Conservation (phyloP, 2,329 filamentous ascomycete species). For the Madurella fahalii region DNA sequence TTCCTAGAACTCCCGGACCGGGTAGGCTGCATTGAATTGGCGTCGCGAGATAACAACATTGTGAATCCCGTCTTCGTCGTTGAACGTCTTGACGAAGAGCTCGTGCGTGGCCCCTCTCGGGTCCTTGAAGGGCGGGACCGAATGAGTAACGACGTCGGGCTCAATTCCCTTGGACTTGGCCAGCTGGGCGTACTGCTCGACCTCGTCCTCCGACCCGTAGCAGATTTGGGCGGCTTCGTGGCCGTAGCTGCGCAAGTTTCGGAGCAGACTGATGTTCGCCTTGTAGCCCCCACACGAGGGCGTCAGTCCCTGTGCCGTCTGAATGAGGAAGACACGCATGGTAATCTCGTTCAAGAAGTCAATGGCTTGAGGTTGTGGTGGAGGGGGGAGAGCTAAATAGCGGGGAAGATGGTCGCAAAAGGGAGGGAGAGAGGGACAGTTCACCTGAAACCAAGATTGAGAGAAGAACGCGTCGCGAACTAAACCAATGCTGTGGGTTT, state of each 20-base stretch:
- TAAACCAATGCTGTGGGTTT: no score
- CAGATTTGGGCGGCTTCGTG: slow-evolving; percentile 22
- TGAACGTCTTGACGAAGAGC: slow-evolving; percentile 19
- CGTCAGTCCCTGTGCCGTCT: slow-evolving; percentile 26
- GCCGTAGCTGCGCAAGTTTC: slow-evolving; percentile 13
- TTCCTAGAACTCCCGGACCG: slow-evolving; percentile 19
- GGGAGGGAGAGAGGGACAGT: no score
- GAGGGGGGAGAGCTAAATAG: no score
- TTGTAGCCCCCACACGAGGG: slow-evolving; percentile 27
- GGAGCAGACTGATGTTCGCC: slow-evolving; percentile 24
- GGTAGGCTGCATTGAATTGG: slow-evolving; percentile 20
- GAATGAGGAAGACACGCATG: slow-evolving; percentile 25
- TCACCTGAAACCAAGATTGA: no score
- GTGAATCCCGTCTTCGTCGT: slow-evolving; percentile 19
- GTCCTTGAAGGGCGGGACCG: slow-evolving; percentile 4
- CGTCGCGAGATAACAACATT: slow-evolving; percentile 22
- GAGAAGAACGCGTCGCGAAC: no score
- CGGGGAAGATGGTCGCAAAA: no score
- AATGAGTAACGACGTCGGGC: slow-evolving; percentile 10
- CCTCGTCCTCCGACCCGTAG: slow-evolving; percentile 19
- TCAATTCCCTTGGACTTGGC: slow-evolving; percentile 19
- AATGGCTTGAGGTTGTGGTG: no score
- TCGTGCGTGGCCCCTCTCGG: slow-evolving; percentile 1
- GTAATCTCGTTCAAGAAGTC: slow-evolving; percentile 3
- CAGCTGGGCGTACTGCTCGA: slow-evolving; percentile 10